These are phyloP conservation scores for Neopestalotiopsis sp. DNA, from an alignment of 2,329 filamentous ascomycete genomes.

Conservation along the genomic window DNA sequence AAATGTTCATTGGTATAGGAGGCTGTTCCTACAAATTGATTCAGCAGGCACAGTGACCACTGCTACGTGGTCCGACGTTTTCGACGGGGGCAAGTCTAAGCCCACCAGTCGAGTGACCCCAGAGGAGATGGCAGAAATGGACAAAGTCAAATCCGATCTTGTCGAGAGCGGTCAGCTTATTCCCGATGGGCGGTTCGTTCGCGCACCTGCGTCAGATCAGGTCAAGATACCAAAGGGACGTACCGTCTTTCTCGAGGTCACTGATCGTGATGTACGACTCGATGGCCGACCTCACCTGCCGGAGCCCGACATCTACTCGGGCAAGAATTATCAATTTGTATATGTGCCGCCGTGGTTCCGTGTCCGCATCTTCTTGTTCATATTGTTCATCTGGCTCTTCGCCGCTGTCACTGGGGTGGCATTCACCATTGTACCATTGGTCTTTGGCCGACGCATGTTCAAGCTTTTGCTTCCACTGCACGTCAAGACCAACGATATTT, in stretches of 20 bases:
- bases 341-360: constrained; percentile 88
- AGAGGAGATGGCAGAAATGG: constrained; percentile 42
- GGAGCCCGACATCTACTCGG: constrained; percentile 57
- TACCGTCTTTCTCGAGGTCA: constrained; percentile 79
- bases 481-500: constrained; percentile 88
- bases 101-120: constrained; percentile 41
- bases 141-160: constrained; percentile 48
- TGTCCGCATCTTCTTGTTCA: constrained; percentile 80
- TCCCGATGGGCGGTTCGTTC: constrained; percentile 81
- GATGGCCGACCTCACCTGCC: constrained; percentile 66
- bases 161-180: constrained; percentile 60
- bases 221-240: constrained; percentile 89
- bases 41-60: constrained; percentile 49
- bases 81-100: constrained; percentile 53
- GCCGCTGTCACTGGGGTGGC: constrained; percentile 85
- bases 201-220: constrained; percentile 93
- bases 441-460: constrained; percentile 83
- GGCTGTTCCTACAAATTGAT: constrained; percentile 51
- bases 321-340: constrained; percentile 70
- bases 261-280: constrained; percentile 67
- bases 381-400: constrained; percentile 90
- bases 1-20: constrained; percentile 44
- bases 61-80: constrained; percentile 63
- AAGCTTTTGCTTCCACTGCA: constrained; percentile 72
- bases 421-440: constrained; percentile 83